These are phyloP conservation scores for Arabidopsis arenosa DNA, from an alignment of 345 rosid genomes.

Conservation along the genomic window DNA sequence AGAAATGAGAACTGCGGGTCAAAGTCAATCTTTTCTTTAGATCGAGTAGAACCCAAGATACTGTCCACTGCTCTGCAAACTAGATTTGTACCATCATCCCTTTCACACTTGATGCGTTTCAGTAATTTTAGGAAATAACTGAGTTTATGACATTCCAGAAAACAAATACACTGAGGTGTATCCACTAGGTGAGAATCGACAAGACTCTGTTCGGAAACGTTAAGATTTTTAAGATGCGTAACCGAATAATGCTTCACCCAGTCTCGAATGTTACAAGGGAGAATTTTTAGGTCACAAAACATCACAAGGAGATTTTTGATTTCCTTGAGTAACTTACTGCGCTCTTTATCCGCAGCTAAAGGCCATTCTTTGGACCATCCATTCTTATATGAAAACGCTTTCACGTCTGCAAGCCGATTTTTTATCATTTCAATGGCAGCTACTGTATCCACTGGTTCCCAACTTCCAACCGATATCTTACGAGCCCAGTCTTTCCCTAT, in stretches of 20 bases:
- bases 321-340: constrained; percentile 20
- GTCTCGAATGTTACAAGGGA: constrained; percentile 34
- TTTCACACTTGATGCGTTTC: constrained; percentile 9
- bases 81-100: constrained; percentile 22
- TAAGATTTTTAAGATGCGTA: constrained; percentile 10
- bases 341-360: constrained; percentile 27
- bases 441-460: constrained; percentile 39
- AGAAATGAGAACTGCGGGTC: constrained; percentile 24
- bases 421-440: constrained; percentile 39
- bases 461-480: constrained; percentile 10
- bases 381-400: constrained; percentile 17
- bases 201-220: constrained; percentile 24
- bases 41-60: neutral
- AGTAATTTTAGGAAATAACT: constrained; percentile 11
- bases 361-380: constrained; percentile 45
- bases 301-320: constrained; percentile 14
- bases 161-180: constrained; percentile 34
- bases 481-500: constrained; percentile 30
- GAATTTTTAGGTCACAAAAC: constrained; percentile 6
- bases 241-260: constrained; percentile 10
- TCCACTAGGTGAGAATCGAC: neutral
- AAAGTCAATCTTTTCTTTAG: constrained; percentile 33
- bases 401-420: neutral
- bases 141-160: constrained; percentile 32
- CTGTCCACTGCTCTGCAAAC: constrained; percentile 32